Percentiles rank a stretch among this genome's conserved stretches.
phyloP scores from a whole-genome alignment of 495 filamentous ascomycete species.

The Aspergillus leporis region DNA sequence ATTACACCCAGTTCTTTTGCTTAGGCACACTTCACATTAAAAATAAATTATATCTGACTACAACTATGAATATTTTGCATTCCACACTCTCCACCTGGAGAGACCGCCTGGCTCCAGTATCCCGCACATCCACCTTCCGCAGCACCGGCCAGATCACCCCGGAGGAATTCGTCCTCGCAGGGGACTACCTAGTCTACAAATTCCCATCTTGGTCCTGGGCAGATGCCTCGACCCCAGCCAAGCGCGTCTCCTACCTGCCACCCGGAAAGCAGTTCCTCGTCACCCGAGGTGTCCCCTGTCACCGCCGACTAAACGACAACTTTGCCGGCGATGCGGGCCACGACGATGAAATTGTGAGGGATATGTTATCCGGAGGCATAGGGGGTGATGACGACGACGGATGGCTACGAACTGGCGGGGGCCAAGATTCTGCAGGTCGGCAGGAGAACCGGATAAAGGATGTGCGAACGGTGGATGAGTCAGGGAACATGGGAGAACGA shows the following conservation, averaged over 20 bases:
- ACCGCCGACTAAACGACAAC: constrained; percentile 86
- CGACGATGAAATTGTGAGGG: constrained; percentile 80
- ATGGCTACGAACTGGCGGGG: constrained; percentile 84
- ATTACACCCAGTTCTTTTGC: constrained; percentile 2
- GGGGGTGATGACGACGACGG: constrained; percentile 75
- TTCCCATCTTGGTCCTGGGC: constrained; percentile 99
- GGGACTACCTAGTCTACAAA: constrained; percentile 98
- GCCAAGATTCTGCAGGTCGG: constrained; percentile 46
- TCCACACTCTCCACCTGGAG: constrained; percentile 82
- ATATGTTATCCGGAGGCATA: constrained; percentile 63
- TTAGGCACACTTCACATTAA: neutral
- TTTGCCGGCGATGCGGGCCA: constrained; percentile 84
- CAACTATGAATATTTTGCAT: constrained; percentile 64
- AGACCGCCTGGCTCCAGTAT: constrained; percentile 85
- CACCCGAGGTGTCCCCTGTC: constrained; percentile 90
- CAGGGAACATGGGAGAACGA: constrained; percentile 67
- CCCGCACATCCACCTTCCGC: constrained; percentile 90
- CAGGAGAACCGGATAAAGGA: constrained; percentile 74
- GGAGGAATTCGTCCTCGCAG: constrained; percentile 93
- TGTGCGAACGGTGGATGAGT: constrained; percentile 83
- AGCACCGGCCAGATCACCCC: constrained; percentile 92
- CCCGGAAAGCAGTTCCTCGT: constrained; percentile 93
- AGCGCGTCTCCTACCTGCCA: constrained; percentile 80
- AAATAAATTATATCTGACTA: constrained; percentile 3
- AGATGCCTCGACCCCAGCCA: constrained; percentile 73